Evolutionary conservation across 495 filamentous ascomycete genomes (phyloP), one percentile per base, ranked within the genome.

Genomic region (Neurospora cerealis): DNA sequence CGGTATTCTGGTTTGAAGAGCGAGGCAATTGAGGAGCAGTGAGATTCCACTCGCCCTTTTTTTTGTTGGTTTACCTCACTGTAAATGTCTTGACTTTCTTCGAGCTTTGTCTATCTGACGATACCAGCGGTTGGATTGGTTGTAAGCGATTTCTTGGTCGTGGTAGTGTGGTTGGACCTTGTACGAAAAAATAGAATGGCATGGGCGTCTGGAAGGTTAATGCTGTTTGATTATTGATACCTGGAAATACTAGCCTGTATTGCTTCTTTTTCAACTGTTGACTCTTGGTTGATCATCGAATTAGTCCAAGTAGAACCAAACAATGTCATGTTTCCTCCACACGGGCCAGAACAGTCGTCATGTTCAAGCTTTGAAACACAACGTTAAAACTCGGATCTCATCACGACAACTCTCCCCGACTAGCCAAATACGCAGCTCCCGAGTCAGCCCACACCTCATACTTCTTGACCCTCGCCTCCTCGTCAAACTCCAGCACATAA

Each of bases 381-480:
- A 2, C 7, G 10, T 15, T 19, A 11, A n/a, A 70, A 4, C 21
- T 36, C 69, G 17, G n/a, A 60, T 15, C 48, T 2, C 46, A 8
- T 66, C 54, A 74, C 37, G 74, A 73, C 75, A 89, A 80, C 74
- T 78, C 72, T 70, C 88, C 89, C 41, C 76, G 72, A 46, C 83
- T 80, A 24, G 89, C 89, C 72, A 91, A 80, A 83, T 88, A 90
- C 28, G 87, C 88, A 37, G 89, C 89, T 13, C 89, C 89, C 4
- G 88, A 87, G 83, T 91, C 89, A 37, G 88, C 89, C 89, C 89
- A 91, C 42, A 91, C 82, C 73, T 86, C 82, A 80, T 89, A 91
- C 73, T 81, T 83, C 32, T 73, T 74, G 13, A 91, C 81, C 77
- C 84, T 87, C 19, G 81, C 69, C 70, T 72, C 70, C 11, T 78